Conservation (phyloP, 768 basidiomycete species). For the Leccinum disarticulatum region DNA sequence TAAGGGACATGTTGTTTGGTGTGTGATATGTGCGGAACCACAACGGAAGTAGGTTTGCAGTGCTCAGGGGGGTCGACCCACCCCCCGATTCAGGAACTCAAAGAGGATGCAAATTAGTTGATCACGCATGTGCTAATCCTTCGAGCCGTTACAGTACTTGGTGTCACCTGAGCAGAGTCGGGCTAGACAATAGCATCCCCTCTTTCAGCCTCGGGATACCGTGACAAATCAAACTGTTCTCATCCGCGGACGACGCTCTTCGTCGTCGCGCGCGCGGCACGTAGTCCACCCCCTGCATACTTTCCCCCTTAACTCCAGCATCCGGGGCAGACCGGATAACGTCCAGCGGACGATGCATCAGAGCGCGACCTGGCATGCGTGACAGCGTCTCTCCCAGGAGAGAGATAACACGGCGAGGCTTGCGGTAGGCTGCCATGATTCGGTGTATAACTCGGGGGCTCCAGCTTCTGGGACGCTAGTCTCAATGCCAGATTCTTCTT, state of each 20-base stretch:
- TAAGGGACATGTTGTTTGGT: conserved; percentile 50
- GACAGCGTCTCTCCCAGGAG: conserved; percentile 2
- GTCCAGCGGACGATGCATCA: conserved; percentile 16
- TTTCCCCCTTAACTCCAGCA: not conserved
- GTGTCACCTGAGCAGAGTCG: conserved; percentile 1
- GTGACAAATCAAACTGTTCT: conserved; percentile 24
- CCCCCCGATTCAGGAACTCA: too few relatives aligned
- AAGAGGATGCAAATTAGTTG: too few relatives aligned
- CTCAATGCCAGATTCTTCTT: conserved; percentile 70
- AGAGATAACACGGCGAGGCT: conserved; percentile 1
- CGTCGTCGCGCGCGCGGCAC: conserved; percentile 33
- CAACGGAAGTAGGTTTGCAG: too few relatives aligned
- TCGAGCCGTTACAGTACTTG: not conserved
- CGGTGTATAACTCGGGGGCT: conserved; percentile 37
- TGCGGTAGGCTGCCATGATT: conserved; percentile 5
- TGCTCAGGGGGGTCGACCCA: too few relatives aligned
- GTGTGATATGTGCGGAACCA: not conserved
- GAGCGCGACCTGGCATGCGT: conserved; percentile 24
- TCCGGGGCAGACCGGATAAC: conserved; percentile 14
- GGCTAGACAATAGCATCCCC: not conserved
- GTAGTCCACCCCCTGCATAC: conserved; percentile 5
- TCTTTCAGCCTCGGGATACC: not conserved
- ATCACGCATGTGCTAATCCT: not conserved
- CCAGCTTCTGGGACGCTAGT: conserved; percentile 59
- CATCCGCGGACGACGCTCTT: conserved; percentile 50